Conservation (phyloP, 202 grass and related monocot species). For the Thinopyrum obtusiflorum region DNA sequence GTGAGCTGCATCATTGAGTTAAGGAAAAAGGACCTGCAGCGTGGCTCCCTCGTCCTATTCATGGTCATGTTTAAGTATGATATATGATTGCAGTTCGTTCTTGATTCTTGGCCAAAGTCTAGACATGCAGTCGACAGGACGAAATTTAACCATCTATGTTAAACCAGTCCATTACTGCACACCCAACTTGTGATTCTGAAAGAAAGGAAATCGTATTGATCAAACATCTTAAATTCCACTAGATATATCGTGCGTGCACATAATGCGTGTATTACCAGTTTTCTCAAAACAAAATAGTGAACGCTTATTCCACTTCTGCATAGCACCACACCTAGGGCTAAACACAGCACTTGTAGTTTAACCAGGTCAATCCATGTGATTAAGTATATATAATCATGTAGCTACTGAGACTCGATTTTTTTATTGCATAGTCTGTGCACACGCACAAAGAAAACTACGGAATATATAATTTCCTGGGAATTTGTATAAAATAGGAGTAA, state of each 20-base stretch:
- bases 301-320: constrained; percentile 19
- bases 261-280: neutral
- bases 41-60: constrained; percentile 31
- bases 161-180: neutral
- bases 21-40: constrained; percentile 43
- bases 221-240: neutral
- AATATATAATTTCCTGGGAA: neutral
- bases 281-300: neutral
- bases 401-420: neutral
- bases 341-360: constrained; percentile 27
- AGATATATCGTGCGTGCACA: neutral
- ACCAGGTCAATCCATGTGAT: constrained; percentile 1
- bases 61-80: constrained; percentile 48
- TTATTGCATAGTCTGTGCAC: neutral
- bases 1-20: constrained; percentile 52
- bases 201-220: neutral
- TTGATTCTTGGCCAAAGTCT: constrained; percentile 29
- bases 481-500: constrained; percentile 23
- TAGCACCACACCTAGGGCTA: constrained; percentile 5
- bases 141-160: neutral
- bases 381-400: constrained; percentile 4
- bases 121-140: neutral
- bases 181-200: neutral
- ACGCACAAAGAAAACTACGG: constrained; percentile 24
- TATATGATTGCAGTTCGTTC: neutral